phyloP scores from a whole-genome alignment of 2,329 filamentous ascomycete species.

The Epicoccum nigrum region DNA sequence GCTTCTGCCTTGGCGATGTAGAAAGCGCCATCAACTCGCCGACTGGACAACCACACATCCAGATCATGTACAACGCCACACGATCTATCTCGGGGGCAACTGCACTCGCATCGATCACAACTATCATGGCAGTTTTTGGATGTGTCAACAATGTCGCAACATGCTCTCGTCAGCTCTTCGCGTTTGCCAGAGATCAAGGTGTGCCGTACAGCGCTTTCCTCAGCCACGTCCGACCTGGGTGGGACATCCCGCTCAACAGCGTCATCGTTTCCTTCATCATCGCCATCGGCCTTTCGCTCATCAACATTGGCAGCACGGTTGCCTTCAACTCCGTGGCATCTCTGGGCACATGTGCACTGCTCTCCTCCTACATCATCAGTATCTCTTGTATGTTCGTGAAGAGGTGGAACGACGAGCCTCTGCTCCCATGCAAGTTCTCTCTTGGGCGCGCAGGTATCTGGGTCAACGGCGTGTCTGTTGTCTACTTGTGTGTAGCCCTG shows the following conservation, averaged over 20 bases:
- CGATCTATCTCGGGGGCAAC: constrained; percentile 27
- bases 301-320: constrained; percentile 3
- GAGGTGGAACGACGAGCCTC: constrained; percentile 49
- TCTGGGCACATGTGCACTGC: constrained; percentile 31
- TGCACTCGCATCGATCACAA: constrained; percentile 33
- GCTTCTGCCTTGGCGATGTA: not conserved
- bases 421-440: constrained; percentile 49
- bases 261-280: constrained; percentile 53
- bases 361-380: constrained; percentile 47
- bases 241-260: constrained; percentile 51
- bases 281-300: constrained; percentile 35
- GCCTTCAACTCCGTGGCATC: constrained; percentile 28
- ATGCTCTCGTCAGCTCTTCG: constrained; percentile 43
- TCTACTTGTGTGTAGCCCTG: constrained; percentile 50
- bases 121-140: constrained; percentile 34
- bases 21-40: constrained; percentile 1
- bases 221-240: constrained; percentile 25
- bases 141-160: constrained; percentile 36
- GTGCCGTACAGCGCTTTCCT: constrained; percentile 20
- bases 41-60: constrained; percentile 9
- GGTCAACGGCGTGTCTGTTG: constrained; percentile 51
- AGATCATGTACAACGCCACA: constrained; percentile 7
- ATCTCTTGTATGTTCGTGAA: constrained; percentile 56
- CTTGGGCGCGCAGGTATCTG: constrained; percentile 52
- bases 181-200: constrained; percentile 42